phyloP scores from a whole-genome alignment of 2,329 filamentous ascomycete species.

The Fusarium secorum region DNA sequence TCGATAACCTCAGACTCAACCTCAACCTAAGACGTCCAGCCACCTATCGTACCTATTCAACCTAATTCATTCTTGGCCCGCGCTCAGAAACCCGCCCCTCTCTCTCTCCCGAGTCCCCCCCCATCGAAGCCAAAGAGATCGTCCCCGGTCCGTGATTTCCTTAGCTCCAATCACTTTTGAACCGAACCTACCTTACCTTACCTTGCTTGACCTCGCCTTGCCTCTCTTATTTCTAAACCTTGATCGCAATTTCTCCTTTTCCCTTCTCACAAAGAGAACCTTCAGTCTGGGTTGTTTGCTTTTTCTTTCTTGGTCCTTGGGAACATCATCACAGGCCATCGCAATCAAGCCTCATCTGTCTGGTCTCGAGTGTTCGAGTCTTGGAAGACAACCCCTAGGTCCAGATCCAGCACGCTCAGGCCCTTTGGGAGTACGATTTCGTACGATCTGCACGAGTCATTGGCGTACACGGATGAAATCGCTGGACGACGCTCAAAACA shows the following conservation, averaged over 20 bases:
- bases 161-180: slow-evolving; percentile 17
- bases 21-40: not conserved
- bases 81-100: not conserved
- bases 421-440: slow-evolving; percentile 3
- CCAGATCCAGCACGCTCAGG: slow-evolving; percentile 4
- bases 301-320: not conserved
- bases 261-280: not conserved
- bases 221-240: slow-evolving; percentile 14
- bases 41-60: not conserved
- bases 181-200: not conserved
- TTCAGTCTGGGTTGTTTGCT: not conserved
- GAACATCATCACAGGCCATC: not conserved
- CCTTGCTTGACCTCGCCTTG: slow-evolving; percentile 8
- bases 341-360: not conserved
- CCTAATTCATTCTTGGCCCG: not conserved
- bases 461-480: slow-evolving; percentile 12
- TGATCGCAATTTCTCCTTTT: slow-evolving; percentile 26
- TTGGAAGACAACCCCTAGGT: not conserved
- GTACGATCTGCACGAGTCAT: slow-evolving; percentile 12
- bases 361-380: not conserved
- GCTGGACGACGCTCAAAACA: slow-evolving; percentile 1
- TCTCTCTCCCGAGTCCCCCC: not conserved
- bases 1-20: not conserved
- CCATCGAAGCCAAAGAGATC: slow-evolving; percentile 10
- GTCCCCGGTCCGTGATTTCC: slow-evolving; percentile 22